Base-by-base conservation (phyloP, 2,329 filamentous ascomycete genomes). In the Neofusicoccum parvum region DNA sequence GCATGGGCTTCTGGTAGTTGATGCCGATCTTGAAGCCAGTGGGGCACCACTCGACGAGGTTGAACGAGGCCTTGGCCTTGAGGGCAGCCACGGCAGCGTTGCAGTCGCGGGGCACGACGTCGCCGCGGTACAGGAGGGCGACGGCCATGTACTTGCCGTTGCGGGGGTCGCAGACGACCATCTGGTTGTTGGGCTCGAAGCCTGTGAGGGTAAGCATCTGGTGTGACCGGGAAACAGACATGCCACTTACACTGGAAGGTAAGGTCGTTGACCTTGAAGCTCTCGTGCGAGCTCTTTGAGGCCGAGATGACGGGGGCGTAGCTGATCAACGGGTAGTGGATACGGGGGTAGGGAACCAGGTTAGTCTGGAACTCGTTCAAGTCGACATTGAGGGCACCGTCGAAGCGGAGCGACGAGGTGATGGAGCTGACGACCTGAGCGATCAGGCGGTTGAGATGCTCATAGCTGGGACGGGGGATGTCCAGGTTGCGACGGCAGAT, bases 321-420 rank as follows among this genome's bases (percentile, higher is more conserved):
- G 71, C 94, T 93, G 76, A 98, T 94, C 74, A 99, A 91, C 79
- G 94, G 94, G 90, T 97, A 99, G 86, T 99, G 94, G 77, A 99
- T 99, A 84, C 94, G 93, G 71, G 94, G 94, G 85, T 98, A 99
- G 68, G 94, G 94, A 69, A 99, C 94, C 83, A 99, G 84, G 87
- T 99, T 99, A 83, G 94, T 99, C 88, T 99, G 94, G 92, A 99
- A 99, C 86, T 99, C 94, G 87, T 97, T 97, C 73, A 99, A 85
- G 82, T 99, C 94, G 84, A 99, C 95, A 84, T 99, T 99, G 75
- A 99, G 91, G 72, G 95, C 97, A 72, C 94, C 94, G 78, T 98
- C 94, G 83, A 98, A 99, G 79, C 94, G 94, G 77, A 99, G 93
- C 72, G 94, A 98, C 71, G 94, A 94, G 72, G 94, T 99, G 82